Conservation (phyloP, 345 rosid genomes). For the Tarenaya hassleriana region DNA sequence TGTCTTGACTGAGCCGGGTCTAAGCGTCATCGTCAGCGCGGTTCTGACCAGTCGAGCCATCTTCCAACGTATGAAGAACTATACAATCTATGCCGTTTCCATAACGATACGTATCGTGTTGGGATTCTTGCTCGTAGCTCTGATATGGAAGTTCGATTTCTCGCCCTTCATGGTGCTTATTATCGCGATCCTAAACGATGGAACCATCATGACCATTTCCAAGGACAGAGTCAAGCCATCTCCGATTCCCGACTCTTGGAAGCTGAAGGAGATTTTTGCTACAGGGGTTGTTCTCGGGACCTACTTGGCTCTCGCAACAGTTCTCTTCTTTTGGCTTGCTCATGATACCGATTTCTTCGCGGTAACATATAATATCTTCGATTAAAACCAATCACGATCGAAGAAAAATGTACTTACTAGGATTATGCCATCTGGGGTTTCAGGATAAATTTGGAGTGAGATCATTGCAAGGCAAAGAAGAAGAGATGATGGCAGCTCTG, state of each 20-base stretch:
- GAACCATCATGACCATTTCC: constrained; percentile 91
- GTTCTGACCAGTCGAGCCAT: constrained; percentile 90
- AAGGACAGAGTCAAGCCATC: constrained; percentile 91
- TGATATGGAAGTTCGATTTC: constrained; percentile 66
- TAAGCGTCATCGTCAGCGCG: constrained; percentile 83
- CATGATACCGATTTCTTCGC: constrained; percentile 62
- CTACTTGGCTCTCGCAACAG: constrained; percentile 68
- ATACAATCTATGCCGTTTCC: constrained; percentile 85
- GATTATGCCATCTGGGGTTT: background rate
- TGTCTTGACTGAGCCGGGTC: constrained; percentile 87
- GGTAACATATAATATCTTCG: constrained; percentile 34
- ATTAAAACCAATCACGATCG: background rate
- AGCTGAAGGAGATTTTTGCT: constrained; percentile 80
- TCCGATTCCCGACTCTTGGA: constrained; percentile 85
- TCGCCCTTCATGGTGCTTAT: constrained; percentile 88
- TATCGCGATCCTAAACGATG: constrained; percentile 76
- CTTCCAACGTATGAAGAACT: constrained; percentile 94
- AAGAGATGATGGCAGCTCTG: constrained; percentile 64
- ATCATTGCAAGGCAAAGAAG: constrained; percentile 37
- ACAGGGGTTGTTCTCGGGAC: constrained; percentile 74
- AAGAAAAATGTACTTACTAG: background rate
- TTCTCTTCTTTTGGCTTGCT: constrained; percentile 57
- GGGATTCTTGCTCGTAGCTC: constrained; percentile 70
- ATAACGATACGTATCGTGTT: constrained; percentile 88
- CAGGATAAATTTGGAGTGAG: constrained; percentile 61